A percentile compares a stretch with the other conserved stretches of the same genome.
Evolutionary conservation across 1,284 basidiomycete species (phyloP).

Genomic region (Melampsora americana): DNA sequence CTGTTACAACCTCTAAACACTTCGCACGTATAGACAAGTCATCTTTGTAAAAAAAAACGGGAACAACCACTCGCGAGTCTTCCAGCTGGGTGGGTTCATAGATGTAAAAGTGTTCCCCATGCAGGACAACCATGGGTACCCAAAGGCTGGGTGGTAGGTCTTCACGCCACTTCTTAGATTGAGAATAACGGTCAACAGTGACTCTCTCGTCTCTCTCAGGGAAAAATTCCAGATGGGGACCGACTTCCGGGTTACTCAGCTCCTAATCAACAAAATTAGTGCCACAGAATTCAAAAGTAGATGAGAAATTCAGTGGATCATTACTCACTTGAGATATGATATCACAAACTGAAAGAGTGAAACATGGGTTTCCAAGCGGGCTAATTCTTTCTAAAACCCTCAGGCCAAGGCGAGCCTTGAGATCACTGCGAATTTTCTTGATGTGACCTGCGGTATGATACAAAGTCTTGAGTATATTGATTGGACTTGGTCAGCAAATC

Average conservation of each 20-base stretch:
- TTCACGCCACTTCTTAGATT: conserved; percentile 21
- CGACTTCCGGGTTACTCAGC: neutral
- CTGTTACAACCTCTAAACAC: neutral
- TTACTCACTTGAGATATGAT: neutral
- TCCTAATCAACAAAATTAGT: neutral
- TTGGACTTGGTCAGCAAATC: no score
- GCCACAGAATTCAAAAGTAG: neutral
- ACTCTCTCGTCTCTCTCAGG: neutral
- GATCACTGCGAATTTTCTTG: neutral
- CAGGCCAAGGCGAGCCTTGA: neutral
- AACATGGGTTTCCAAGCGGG: neutral
- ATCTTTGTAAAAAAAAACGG: neutral
- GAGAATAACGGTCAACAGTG: neutral
- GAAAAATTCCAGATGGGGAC: neutral
- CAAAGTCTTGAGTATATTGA: no score
- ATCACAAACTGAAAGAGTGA: neutral
- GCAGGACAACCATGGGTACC: neutral
- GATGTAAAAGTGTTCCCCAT: neutral
- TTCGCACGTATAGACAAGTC: neutral
- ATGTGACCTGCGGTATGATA: no score
- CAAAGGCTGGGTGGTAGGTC: neutral
- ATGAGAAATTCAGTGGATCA: neutral
- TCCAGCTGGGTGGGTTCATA: neutral
- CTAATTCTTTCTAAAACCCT: neutral
- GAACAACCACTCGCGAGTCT: neutral